phyloP scores from a whole-genome alignment of 2,329 filamentous ascomycete genomes.

The Ceratocystis cubensis region DNA sequence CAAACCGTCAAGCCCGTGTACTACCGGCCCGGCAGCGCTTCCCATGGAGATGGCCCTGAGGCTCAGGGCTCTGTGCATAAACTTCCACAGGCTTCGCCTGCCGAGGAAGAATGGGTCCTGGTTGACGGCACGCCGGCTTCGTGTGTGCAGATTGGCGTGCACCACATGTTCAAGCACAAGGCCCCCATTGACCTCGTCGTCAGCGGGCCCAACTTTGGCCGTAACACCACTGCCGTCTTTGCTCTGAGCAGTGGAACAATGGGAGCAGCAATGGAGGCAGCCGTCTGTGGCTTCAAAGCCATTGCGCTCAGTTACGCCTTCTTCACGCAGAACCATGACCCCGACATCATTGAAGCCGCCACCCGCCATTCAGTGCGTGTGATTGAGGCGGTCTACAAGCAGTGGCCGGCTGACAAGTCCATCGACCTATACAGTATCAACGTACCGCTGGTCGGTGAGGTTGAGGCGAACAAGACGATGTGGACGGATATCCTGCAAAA shows the following conservation, averaged over 20 bases:
- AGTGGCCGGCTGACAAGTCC: slow-evolving; percentile 54
- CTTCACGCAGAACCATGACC: slow-evolving; percentile 72
- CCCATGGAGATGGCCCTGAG: slow-evolving; percentile 29
- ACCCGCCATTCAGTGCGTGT: slow-evolving; percentile 61
- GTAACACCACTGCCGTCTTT: slow-evolving; percentile 71
- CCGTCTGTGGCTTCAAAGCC: slow-evolving; percentile 53
- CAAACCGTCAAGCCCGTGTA: slow-evolving; percentile 74
- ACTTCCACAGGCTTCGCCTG: slow-evolving; percentile 40
- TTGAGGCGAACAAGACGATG: slow-evolving; percentile 59
- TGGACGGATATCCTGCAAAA: slow-evolving; percentile 85
- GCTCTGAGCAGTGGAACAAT: slow-evolving; percentile 66
- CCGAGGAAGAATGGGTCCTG: slow-evolving; percentile 65
- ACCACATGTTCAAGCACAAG: slow-evolving; percentile 63
- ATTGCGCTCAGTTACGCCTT: slow-evolving; percentile 88
- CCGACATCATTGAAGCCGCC: slow-evolving; percentile 64
- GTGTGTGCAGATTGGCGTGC: slow-evolving; percentile 69
- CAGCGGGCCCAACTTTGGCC: slow-evolving; percentile 70
- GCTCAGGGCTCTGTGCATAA: slow-evolving; percentile 54
- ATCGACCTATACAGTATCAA: slow-evolving; percentile 87
- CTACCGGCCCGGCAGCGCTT: slow-evolving; percentile 49
- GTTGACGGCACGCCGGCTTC: slow-evolving; percentile 71
- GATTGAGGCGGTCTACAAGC: slow-evolving; percentile 62
- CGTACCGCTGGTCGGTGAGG: slow-evolving; percentile 67
- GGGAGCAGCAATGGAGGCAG: slow-evolving; percentile 65
- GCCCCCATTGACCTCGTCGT: slow-evolving; percentile 65